phyloP scores from a whole-genome alignment of 2,329 filamentous ascomycete genomes.

The Tolypocladium cylindrosporum region DNA sequence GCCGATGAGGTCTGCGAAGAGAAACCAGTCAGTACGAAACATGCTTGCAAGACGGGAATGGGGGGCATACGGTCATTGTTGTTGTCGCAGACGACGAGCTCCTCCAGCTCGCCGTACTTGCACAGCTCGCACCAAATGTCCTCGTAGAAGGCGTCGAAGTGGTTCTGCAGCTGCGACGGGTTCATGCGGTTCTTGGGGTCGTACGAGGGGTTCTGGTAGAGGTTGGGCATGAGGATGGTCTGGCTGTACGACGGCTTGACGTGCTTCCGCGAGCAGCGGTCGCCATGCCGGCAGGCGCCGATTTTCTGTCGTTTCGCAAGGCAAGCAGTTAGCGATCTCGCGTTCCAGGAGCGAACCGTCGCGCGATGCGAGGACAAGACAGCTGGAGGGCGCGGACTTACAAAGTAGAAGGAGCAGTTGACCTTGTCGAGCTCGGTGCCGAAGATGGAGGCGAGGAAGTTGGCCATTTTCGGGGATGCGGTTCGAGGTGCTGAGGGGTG shows the following conservation, averaged over 20 bases:
- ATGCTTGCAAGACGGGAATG: not conserved
- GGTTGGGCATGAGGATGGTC: conserved; percentile 94
- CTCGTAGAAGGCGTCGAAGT: conserved; percentile 99
- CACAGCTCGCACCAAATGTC: conserved; percentile 99
- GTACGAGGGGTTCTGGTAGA: conserved; percentile 98
- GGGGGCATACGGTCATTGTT: conserved; percentile 81
- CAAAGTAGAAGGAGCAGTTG: conserved; percentile 94
- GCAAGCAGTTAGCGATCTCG: not conserved
- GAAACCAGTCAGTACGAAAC: conserved; percentile 12
- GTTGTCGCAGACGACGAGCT: conserved; percentile 97
- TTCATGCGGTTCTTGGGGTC: conserved; percentile 97
- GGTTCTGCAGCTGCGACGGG: conserved; percentile 88
- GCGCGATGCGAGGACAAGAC: not conserved
- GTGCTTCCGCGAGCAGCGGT: conserved; percentile 96
- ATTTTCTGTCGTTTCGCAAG: conserved; percentile 55
- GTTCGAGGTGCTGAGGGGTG: not conserved
- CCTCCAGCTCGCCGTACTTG: conserved; percentile 95
- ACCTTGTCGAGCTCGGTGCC: conserved; percentile 99
- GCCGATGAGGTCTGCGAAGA: conserved; percentile 69
- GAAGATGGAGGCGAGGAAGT: conserved; percentile 98
- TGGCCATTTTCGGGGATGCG: conserved; percentile 58
- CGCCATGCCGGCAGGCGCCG: conserved; percentile 94
- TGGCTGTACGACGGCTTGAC: conserved; percentile 98
- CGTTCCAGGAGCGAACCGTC: not conserved
- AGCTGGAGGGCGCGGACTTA: conserved; percentile 13